Base-by-base conservation (phyloP, 106 monocot genomes). In the Platanthera zijinensis region DNA sequence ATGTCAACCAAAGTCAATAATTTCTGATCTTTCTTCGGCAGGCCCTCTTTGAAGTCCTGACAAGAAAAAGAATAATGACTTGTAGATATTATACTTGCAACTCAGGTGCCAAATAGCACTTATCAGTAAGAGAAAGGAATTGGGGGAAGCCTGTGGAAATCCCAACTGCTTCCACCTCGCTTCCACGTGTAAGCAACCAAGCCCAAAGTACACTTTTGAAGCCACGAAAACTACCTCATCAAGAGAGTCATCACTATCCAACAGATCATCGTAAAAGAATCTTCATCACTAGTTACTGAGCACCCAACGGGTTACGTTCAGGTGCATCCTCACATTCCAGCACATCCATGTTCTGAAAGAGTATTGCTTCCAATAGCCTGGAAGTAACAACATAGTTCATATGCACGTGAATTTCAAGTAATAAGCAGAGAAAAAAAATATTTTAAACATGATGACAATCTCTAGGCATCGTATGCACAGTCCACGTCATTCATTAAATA, bases 1-100 rank as follows among this genome's bases (percentile, higher is more conserved):
- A 89, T 89, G 49, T 82, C 86, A 30, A 84, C 79, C 78, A 89
- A 72, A 32, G 49, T 80, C 70, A 64, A 81, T 18, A 89, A 74
- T 73, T 82, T 89, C n/a, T 78, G 72, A 72, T 90, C 86, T 72
- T 86, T 83, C 18, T 81, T 78, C 11, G 75, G 52, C 0, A 39
- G 49, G 25, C 28, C 57, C 21, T 78, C 81, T 51, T n/a, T 61
- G 3, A 50, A 71, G 8, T 85, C 81, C 78, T 78, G 78, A 39
- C 6, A 72, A 48, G 4, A 48, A 8, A 18, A 8, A 4, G 13
- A 22, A 72, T n/a, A 72, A 72, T 10, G 45, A 47, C 12, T 70
- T 70, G 7, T 15, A 72, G 50, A 50, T 18, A 15, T 72, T 72
- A 72, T 21, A 72, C 72, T 51, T 50, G 49, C 51, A 72, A 51